Evolutionary conservation across 2,329 filamentous ascomycete species (phyloP).

Genomic region (Pyrenochaeta sp.): DNA sequence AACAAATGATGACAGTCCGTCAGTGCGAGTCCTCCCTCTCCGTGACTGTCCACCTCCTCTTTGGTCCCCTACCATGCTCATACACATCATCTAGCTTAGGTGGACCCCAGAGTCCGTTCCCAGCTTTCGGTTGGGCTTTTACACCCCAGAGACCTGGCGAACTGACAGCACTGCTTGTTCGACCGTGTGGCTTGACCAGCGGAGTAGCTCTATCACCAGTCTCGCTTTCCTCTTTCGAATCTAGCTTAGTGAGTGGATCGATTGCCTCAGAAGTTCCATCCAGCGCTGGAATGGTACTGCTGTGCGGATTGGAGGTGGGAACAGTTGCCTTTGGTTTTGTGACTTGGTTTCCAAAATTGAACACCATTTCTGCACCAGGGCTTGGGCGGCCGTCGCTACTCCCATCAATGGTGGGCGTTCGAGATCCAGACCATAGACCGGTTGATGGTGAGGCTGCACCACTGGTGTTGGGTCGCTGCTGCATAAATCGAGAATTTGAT

Average conservation of each 20-base stretch:
- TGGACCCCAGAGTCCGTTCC: conserved; percentile 56
- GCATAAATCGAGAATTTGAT: conserved; percentile 31
- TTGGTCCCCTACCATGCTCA: conserved; percentile 49
- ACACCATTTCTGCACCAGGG: conserved; percentile 43
- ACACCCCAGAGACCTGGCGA: conserved; percentile 36
- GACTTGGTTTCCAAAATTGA: conserved; percentile 41
- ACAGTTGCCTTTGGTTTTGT: conserved; percentile 20
- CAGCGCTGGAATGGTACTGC: conserved; percentile 10
- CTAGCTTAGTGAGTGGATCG: conserved; percentile 17
- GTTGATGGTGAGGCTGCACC: conserved; percentile 31
- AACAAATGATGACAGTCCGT: neutral
- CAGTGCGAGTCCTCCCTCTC: conserved; percentile 36
- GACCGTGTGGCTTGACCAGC: conserved; percentile 29
- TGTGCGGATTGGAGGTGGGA: conserved; percentile 2
- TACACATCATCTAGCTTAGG: conserved; percentile 45
- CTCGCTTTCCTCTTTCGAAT: conserved; percentile 39
- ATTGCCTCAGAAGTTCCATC: conserved; percentile 13
- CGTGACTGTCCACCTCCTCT: conserved; percentile 56
- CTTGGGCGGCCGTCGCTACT: conserved; percentile 27
- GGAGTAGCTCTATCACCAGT: conserved; percentile 43
- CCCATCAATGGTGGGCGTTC: conserved; percentile 24
- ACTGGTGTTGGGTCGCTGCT: conserved; percentile 26
- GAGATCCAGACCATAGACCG: conserved; percentile 53
- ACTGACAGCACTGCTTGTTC: conserved; percentile 20
- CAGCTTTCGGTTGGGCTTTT: conserved; percentile 25